These are phyloP conservation scores for Mycena maculata DNA, from an alignment of 768 basidiomycete species.

Conservation along the genomic window DNA sequence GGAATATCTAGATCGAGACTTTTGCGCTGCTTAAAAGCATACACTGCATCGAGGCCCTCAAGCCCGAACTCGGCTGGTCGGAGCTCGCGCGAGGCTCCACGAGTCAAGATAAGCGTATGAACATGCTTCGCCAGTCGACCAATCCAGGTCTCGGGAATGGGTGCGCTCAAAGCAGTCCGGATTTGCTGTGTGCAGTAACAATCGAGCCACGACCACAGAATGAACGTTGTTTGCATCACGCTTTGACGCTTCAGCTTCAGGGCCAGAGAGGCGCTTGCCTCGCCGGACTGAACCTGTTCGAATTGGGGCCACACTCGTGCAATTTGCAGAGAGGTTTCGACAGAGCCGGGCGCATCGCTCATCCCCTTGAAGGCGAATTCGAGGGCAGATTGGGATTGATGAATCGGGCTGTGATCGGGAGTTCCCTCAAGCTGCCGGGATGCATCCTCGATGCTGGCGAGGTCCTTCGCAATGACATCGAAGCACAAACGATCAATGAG, in stretches of 20 bases:
- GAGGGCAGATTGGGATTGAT: no score
- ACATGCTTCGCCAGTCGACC: not conserved
- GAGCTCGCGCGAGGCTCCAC: not conserved
- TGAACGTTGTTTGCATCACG: not conserved
- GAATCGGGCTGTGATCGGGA: no score
- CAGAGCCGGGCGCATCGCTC: not conserved
- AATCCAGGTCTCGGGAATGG: not conserved
- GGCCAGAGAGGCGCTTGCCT: not conserved
- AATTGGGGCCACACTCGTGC: not conserved
- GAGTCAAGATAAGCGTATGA: not conserved
- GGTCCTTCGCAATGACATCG: no score
- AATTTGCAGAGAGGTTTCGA: not conserved
- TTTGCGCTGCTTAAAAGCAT: not conserved
- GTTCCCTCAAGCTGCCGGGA: no score
- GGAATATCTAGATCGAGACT: not conserved
- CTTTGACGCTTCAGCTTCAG: not conserved
- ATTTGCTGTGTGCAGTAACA: not conserved
- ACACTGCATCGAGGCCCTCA: not conserved
- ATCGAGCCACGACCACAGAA: conserved; percentile 1
- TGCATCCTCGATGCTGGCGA: no score
- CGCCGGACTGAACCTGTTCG: not conserved
- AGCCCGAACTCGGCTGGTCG: not conserved
- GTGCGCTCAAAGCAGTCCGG: not conserved
- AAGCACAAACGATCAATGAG: no score
- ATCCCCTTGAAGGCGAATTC: not conserved